Evolutionary conservation across 306 rosid genomes (phyloP), one percentile per base, ranked within the genome.

Genomic region (Argentina anserina): DNA sequence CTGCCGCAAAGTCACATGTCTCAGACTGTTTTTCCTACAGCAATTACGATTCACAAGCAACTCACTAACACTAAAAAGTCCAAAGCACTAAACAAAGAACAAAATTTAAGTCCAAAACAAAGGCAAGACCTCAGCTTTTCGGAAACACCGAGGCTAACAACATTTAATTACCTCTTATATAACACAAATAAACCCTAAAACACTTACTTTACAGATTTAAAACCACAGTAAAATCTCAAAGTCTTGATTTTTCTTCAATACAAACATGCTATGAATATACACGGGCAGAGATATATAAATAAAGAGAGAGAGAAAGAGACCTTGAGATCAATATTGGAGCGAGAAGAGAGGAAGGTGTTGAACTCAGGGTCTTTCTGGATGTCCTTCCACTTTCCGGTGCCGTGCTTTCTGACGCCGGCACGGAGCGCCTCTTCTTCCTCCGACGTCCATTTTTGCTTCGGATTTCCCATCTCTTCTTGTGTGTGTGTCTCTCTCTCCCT

Each of bases 321-420:
- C 86, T 82, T 82, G 80, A 82, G 86, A 79, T 82, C 86, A 49
- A 82, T 82, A 69, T 82, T 82, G 76, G 86, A 78, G 80, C 86
- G 86, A 75, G 79, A 65, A 45, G 72, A 68, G 47, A 82, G 86
- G 66, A 23, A 71, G 25, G 75, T 75, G 26, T 82, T 78, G 86
- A 82, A 82, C 75, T 82, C 83, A 31, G 86, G 86, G 80, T 82
- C 86, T 75, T 79, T 82, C 78, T 82, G 86, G 43, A 82, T 82
- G 64, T 82, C 86, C 78, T 82, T 82, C 86, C 86, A 82, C 46
- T 82, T 82, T 9, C 86, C 86, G 15, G 86, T 82, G 56, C 86
- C 86, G 41, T 82, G 86, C 45, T 82, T 82, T 36, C 70, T 63
- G 26, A 82, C 80, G 58, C 86, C 86, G 13, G 82, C 82, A n/a